Base-by-base conservation (phyloP, 371 early-diverging fungal species). In the Mortierella sp. region DNA sequence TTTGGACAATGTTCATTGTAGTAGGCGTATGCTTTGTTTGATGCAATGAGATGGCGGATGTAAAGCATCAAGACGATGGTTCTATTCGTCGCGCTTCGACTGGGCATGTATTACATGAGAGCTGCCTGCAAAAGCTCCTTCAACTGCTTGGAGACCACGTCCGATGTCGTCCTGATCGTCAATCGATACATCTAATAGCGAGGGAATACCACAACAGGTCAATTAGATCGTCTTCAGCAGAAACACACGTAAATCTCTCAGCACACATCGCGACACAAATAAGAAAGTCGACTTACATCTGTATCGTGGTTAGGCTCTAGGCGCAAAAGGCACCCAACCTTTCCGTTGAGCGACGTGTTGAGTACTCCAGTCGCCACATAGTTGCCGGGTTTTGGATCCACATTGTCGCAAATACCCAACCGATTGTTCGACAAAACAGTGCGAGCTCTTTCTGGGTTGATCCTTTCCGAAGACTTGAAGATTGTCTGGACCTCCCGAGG, bases 371-470 rank as follows among this genome's bases (percentile, higher is more conserved):
- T 96, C 12, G 90, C 95, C 5, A 96, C 96, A 61, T 94, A 78
- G 69, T 97, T 97, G 67, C 85, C 86, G 1, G 93, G 90, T 54
- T 94, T 95, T 3, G 96, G 94, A 78, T 98, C 98, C 12, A 95
- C 91, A 27, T 87, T 90, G 17, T 88, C 85, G 49, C 96, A 81
- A 45, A 95, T 57, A 7, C 88, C 91, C 71, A 95, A 84, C 10
- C 88, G 84, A 58, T 92, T 86, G 10, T 90, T 91, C 45, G 73
- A 78, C 43, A 96, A 60, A 3, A 90, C 82, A 6, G 61, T 68
- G 10, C 85, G 73, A 4, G 85, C 81, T 7, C 57, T 77, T 13
- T 79, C 80, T 27, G 84, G 48, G 46, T 89, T 82, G 28, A 91
- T 89, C 25, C 85, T 85, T 0, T 78, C 74, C 6, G 82, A 81